Evolutionary conservation across 208 protist species (phyloP), one percentile per base, ranked within the genome.

Genomic region (Angomonas desouzai): DNA sequence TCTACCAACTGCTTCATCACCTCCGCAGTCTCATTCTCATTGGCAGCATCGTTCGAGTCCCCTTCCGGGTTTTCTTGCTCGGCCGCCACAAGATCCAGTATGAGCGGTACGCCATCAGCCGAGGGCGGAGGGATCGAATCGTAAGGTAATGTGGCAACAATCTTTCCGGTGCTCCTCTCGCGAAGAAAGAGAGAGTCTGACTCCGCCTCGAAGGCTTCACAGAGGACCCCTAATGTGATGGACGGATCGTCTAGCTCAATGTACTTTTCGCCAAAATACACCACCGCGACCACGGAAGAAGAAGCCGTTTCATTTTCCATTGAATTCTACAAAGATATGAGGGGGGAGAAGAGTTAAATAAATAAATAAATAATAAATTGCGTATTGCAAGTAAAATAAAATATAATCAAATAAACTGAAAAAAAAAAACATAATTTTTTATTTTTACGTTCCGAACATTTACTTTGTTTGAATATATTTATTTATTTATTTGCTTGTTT

Each of bases 131-230:
- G 76, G 0, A 94, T 55, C 6, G 63, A 57, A 48, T 94, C 89
- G 56, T 82, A 92, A 0, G 89, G 83, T 9, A 94, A 70, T 22
- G 89, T 94, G 0, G 81, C 85, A 28, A 92, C 77, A 2, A 90
- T 66, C 3, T 70, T 78, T 6, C 79, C 78, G 3, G 68, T 83
- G 3, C 36, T 57, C 1, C 81, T 71, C 13, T 83, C 72, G 25
- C 68, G 75, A 16, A 94, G 57, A 49, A 70, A 84, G 57, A 83
- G 74, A 10, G 62, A 59, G 10, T 76, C 81, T 36, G 73, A 75
- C 13, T 63, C 49, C 1, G 87, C 49, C 1, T 75, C 81, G 57
- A 94, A 91, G 1, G 83, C 77, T 3, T 81, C 76, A 48, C 77
- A 89, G 4, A 94, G 62, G 27, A 91, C 89, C 28, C 74, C 56